Evolutionary conservation across 2,329 filamentous ascomycete species (phyloP), one percentile per base, ranked within the genome.

Genomic region (Verticillium zaregamsianum): DNA sequence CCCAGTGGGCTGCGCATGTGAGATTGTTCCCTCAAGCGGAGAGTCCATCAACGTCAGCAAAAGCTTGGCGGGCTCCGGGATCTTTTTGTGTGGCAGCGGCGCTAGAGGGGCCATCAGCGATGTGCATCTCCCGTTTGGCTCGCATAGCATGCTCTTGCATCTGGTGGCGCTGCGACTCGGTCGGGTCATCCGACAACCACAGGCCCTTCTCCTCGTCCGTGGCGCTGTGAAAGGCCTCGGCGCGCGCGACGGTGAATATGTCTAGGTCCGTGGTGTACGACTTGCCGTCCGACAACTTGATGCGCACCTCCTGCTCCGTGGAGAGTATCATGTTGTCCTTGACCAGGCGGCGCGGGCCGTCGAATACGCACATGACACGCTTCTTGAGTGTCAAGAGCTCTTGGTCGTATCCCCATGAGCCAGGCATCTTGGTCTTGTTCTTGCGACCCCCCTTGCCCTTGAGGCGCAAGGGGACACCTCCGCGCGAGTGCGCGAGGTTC

Each of bases 301-400:
- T 83, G 71, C 94, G 92, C 45, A 98, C 92, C 77, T 99, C 95
- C 71, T 95, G 93, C 69, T 97, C 93, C 17, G 91, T 93, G 68
- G 93, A 92, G 58, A 99, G 88, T 93, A 97, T 96, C 92, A 98
- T 95, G 77, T 99, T 95, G 73, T 99, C 95, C 80, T 98, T 98
- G 85, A 91, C 95, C 57, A 99, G 83, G 54, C 94, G 88, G 60
- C 93, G 88, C 17, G 84, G 84, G 0, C 95, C 95, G 71, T 98
- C 93, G 70, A 96, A 99, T 20, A 96, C 91, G 66, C 92, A 92
- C 70, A 98, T 83, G 60, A 97, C 92, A 32, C 95, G 91, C 86
- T 97, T 97, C 86, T 96, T 97, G 86, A 96, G 96, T 72, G 91
- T 96, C 92, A 98, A 97, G 80, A 95, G 93, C 70, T 92, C 90